These are phyloP conservation scores for Misopates orontium DNA, from an alignment of 257 asterid genomes.

Conservation along the genomic window DNA sequence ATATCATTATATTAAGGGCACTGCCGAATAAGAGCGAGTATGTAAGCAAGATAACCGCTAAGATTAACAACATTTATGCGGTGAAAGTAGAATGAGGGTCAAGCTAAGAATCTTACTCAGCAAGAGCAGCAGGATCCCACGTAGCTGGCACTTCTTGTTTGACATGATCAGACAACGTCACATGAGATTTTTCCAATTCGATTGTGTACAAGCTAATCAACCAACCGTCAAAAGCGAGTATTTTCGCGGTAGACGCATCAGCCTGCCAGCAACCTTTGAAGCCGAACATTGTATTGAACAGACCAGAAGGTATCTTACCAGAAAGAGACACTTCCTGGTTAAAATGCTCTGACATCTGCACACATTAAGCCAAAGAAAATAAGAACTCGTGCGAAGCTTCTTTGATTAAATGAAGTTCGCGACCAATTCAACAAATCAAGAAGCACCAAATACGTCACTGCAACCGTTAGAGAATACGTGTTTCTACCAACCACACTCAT, in stretches of 20 bases:
- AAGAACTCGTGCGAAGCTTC: not conserved
- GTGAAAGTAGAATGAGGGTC: conserved; percentile 23
- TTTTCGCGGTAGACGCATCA: conserved; percentile 76
- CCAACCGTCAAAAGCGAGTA: conserved; percentile 93
- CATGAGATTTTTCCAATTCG: conserved; percentile 69
- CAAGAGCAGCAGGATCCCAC: conserved; percentile 91
- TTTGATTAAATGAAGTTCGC: not conserved
- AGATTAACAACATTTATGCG: not conserved
- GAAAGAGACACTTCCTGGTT: conserved; percentile 80
- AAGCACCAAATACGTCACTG: not conserved
- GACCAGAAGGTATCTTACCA: conserved; percentile 89
- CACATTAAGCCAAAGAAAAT: conserved; percentile 24
- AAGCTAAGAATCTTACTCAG: conserved; percentile 65
- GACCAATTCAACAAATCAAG: conserved; percentile 3
- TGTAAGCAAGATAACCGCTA: not conserved
- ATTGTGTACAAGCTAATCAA: conserved; percentile 75
- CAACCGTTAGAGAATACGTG: not conserved
- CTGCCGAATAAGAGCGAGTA: not conserved
- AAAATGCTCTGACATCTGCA: conserved; percentile 84
- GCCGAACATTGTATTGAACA: conserved; percentile 78
- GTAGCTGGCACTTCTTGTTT: conserved; percentile 73
- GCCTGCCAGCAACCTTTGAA: conserved; percentile 92
- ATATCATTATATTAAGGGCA: not conserved
- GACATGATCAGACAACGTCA: conserved; percentile 63
- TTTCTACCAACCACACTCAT: not conserved